A percentile compares a stretch with the other conserved stretches of the same genome.
Conservation (phyloP, 2,329 filamentous ascomycete genomes). For the Colletotrichum cereale region DNA sequence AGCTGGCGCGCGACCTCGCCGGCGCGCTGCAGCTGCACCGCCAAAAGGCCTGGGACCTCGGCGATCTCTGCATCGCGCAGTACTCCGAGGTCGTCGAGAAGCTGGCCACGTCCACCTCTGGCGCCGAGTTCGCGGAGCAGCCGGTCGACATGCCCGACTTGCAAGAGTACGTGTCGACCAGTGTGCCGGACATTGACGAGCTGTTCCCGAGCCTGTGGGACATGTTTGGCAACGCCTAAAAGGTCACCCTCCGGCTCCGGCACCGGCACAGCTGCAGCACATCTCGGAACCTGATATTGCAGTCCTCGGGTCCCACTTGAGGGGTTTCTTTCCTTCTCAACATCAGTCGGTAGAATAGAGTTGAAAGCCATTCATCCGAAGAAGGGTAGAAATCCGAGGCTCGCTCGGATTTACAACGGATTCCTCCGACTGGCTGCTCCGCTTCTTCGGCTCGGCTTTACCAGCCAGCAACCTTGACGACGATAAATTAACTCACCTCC, state of each 20-base stretch:
- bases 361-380: neutral
- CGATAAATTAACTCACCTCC: too few species aligned
- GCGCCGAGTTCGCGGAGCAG: conserved; percentile 19
- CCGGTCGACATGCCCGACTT: conserved; percentile 31
- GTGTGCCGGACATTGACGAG: conserved; percentile 36
- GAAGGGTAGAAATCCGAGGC: neutral
- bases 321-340: neutral
- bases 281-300: neutral
- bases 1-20: conserved; percentile 58
- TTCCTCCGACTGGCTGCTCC: conserved; percentile 16
- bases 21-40: conserved; percentile 54
- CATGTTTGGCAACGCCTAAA: conserved; percentile 25
- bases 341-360: neutral
- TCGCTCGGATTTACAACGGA: conserved; percentile 8
- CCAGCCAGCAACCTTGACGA: neutral
- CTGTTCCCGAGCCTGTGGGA: conserved; percentile 39
- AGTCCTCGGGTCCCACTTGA: neutral
- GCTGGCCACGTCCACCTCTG: conserved; percentile 47
- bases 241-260: neutral
- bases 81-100: conserved; percentile 62
- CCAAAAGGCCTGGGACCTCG: conserved; percentile 61
- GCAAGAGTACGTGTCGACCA: conserved; percentile 35
- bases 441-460: neutral
- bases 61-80: conserved; percentile 62
- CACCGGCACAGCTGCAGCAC: neutral